Conservation (phyloP, 768 basidiomycete species). For the Kwoniella shandongensis region DNA sequence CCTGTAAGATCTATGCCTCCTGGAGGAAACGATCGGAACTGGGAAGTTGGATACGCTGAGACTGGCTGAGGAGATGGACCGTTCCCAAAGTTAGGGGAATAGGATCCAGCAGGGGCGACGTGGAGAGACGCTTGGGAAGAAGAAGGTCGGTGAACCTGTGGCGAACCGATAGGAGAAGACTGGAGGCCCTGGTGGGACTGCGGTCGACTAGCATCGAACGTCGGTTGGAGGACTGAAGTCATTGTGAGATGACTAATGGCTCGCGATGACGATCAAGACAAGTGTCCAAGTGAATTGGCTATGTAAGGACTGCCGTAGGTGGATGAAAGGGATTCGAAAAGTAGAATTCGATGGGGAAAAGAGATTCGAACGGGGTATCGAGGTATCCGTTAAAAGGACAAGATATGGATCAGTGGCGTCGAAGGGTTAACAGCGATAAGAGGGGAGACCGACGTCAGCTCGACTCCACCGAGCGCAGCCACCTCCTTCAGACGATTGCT, state of each 20-base stretch:
- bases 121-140: constrained; percentile 40
- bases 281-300: constrained; percentile 11
- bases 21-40: constrained; percentile 17
- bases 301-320: constrained; percentile 27
- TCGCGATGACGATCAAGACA: neutral
- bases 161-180: constrained; percentile 34
- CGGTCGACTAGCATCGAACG: constrained; percentile 29
- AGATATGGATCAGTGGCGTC: constrained; percentile 10
- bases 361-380: constrained; percentile 15
- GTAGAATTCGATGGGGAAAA: constrained; percentile 18
- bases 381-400: constrained; percentile 30
- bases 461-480: constrained; percentile 22
- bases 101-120: constrained; percentile 18
- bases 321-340: constrained; percentile 36
- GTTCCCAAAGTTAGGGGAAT: constrained; percentile 21
- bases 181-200: constrained; percentile 39
- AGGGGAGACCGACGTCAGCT: constrained; percentile 19
- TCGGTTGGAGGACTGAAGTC: constrained; percentile 20
- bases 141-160: constrained; percentile 31
- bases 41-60: constrained; percentile 22
- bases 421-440: neutral
- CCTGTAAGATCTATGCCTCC: constrained; percentile 14
- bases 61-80: constrained; percentile 17
- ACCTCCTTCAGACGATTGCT: constrained; percentile 30
- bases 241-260: no score